phyloP scores from a whole-genome alignment of 2,329 filamentous ascomycete species.

The Cercospora janseana region DNA sequence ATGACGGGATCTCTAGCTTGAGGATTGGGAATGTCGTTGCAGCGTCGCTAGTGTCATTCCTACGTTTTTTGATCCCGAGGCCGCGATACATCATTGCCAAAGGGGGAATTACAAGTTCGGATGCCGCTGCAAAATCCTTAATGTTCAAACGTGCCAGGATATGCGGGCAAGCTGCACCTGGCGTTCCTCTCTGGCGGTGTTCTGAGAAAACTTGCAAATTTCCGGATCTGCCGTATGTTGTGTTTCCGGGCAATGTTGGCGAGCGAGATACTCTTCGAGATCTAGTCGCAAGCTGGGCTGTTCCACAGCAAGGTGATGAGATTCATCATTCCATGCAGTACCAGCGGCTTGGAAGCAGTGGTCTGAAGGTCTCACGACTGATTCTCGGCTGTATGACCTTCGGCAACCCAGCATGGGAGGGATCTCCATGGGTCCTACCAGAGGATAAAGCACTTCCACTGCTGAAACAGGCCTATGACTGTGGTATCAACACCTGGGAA shows the following conservation, averaged over 20 bases:
- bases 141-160: constrained; percentile 55
- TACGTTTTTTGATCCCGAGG: constrained; percentile 47
- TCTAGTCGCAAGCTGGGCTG: constrained; percentile 45
- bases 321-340: constrained; percentile 17
- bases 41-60: constrained; percentile 50
- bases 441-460: constrained; percentile 42
- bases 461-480: constrained; percentile 44
- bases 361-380: constrained; percentile 43
- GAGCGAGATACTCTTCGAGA: constrained; percentile 49
- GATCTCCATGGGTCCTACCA: constrained; percentile 34
- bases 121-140: constrained; percentile 58
- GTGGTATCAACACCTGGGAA: constrained; percentile 49
- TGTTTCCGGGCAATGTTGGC: constrained; percentile 60
- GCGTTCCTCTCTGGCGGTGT: constrained; percentile 59
- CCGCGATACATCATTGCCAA: constrained; percentile 60
- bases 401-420: constrained; percentile 28
- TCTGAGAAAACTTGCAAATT: constrained; percentile 53
- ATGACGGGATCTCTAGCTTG: constrained; percentile 52
- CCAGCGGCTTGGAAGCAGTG: constrained; percentile 39
- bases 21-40: constrained; percentile 56
- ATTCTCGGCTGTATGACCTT: constrained; percentile 34
- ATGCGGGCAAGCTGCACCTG: constrained; percentile 57
- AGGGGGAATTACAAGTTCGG: constrained; percentile 59
- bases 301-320: not conserved
- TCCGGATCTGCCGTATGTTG: constrained; percentile 54